These are phyloP conservation scores for Ceratobasidium sp. DNA, from an alignment of 1,284 basidiomycete species.

Conservation along the genomic window DNA sequence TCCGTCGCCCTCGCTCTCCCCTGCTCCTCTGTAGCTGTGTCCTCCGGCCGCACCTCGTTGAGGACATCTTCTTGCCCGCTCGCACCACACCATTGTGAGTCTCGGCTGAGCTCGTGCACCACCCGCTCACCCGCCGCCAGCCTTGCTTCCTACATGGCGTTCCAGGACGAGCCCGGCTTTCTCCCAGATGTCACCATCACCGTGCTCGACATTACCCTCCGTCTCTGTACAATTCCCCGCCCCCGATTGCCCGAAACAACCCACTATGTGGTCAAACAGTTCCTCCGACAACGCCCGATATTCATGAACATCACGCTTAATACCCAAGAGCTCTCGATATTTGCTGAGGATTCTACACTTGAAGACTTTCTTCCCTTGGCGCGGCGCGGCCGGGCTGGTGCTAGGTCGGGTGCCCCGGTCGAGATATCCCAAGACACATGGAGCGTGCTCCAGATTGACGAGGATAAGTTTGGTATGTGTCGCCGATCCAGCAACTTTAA, in stretches of 20 bases:
- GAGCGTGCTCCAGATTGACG: slow-evolving; percentile 44
- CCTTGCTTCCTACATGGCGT: slow-evolving; percentile 12
- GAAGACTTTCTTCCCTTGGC: slow-evolving; percentile 68
- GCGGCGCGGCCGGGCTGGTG: slow-evolving; percentile 59
- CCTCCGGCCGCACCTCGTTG: background rate
- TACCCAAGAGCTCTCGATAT: slow-evolving; percentile 73
- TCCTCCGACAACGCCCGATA: slow-evolving; percentile 66
- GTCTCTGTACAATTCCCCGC: slow-evolving; percentile 73
- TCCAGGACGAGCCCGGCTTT: slow-evolving; percentile 7
- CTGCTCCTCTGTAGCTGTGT: background rate
- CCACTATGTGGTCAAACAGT: slow-evolving; percentile 68
- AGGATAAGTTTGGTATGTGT: slow-evolving; percentile 43
- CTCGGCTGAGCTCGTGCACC: background rate
- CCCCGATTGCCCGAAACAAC: slow-evolving; percentile 64
- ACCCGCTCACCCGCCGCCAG: slow-evolving; percentile 5
- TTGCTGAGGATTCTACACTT: slow-evolving; percentile 66
- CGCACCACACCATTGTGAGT: background rate
- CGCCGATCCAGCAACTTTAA: slow-evolving; percentile 35
- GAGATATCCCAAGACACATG: slow-evolving; percentile 62
- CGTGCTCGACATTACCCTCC: slow-evolving; percentile 70
- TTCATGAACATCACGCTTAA: slow-evolving; percentile 79
- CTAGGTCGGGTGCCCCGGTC: slow-evolving; percentile 59
- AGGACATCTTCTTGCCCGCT: background rate
- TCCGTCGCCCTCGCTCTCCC: slow-evolving; percentile 6
- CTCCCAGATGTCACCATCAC: slow-evolving; percentile 62